These are phyloP conservation scores for Daldinia eschscholtzii DNA, from an alignment of 2,329 filamentous ascomycete species.

Conservation along the genomic window DNA sequence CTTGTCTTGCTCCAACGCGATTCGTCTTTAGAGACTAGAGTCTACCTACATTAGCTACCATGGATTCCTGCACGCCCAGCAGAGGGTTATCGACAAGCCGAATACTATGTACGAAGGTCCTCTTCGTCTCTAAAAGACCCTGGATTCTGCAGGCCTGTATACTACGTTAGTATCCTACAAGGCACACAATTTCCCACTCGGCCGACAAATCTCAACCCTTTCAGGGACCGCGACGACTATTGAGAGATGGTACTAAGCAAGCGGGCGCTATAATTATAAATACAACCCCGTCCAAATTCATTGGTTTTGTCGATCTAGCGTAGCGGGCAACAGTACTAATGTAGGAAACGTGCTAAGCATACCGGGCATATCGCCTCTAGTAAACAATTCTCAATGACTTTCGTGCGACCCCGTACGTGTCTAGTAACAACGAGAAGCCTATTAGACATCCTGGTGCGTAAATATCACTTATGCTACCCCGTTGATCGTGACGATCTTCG, in stretches of 20 bases:
- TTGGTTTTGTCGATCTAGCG: slow-evolving; percentile 35
- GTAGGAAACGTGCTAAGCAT: slow-evolving; percentile 28
- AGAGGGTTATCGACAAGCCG: slow-evolving; percentile 22
- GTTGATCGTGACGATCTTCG: slow-evolving; percentile 33
- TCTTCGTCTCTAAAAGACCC: slow-evolving; percentile 33
- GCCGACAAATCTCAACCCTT: slow-evolving; percentile 36
- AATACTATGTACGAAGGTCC: slow-evolving; percentile 13
- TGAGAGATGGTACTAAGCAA: slow-evolving; percentile 24
- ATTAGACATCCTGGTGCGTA: slow-evolving; percentile 28
- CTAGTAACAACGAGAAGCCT: slow-evolving; percentile 11
- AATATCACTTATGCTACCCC: slow-evolving; percentile 29
- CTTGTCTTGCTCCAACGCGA: slow-evolving; percentile 33
- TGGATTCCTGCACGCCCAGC: slow-evolving; percentile 23
- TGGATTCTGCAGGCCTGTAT: slow-evolving; percentile 35
- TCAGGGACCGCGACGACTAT: slow-evolving; percentile 30
- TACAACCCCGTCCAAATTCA: slow-evolving; percentile 29
- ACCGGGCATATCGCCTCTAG: slow-evolving; percentile 20
- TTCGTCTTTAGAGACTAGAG: slow-evolving; percentile 32
- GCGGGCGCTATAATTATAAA: slow-evolving; percentile 27
- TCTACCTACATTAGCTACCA: slow-evolving; percentile 19
- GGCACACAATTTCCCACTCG: slow-evolving; percentile 31
- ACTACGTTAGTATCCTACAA: slow-evolving; percentile 30
- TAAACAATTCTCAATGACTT: slow-evolving; percentile 27
- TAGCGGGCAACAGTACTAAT: slow-evolving; percentile 25
- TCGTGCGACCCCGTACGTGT: slow-evolving; percentile 30